Base-by-base conservation (phyloP, 306 rosid species). In the Sphenostylis stenocarpa region DNA sequence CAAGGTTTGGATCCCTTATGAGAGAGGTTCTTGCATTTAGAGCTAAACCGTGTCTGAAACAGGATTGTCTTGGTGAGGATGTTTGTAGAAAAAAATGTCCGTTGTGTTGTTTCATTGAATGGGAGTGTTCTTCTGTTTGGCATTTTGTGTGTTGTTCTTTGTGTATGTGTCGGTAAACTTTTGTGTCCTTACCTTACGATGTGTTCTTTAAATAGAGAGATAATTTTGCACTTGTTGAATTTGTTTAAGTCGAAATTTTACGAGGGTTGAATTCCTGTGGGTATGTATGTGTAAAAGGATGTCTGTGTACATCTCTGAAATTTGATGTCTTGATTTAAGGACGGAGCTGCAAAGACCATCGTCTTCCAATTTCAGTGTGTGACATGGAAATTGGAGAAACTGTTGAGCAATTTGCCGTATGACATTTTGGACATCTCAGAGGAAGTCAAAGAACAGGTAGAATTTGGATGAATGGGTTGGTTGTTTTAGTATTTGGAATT, bases 371-470 rank as follows among this genome's bases (percentile, higher is more conserved):
- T 95, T 68, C 96, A 95, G 75, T 88, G 88, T 39, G 97, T 91
- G 78, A 89, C 98, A 14, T 89, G 90, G 97, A 95, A 88, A 77
- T 82, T 95, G 87, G 99, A 95, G 87, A 90, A 87, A 67, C 90
- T 94, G 43, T 66, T 95, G 76, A 77, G 85, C 49, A 81, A 78
- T 72, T 71, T 95, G 68, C 96, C 97, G 3, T 92, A 84, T 75
- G 96, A 86, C 45, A 83, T 65, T 75, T 86, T 86, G 53, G 92
- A 89, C 64, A 88, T 95, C 72, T 95, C 98, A 3, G 98, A 85
- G 86, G 99, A 95, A 87, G 99, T 95, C 78, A 86, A 84, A 72
- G 99, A 95, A 78, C 98, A 95, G 98, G 99, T 95, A 77, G 51
- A 81, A 80, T 68, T 57, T 86, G 71, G 65, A 61, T 51, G 75